Base-by-base conservation (phyloP, 169 alveolate genomes). In the Plasmodium gonderi region DNA sequence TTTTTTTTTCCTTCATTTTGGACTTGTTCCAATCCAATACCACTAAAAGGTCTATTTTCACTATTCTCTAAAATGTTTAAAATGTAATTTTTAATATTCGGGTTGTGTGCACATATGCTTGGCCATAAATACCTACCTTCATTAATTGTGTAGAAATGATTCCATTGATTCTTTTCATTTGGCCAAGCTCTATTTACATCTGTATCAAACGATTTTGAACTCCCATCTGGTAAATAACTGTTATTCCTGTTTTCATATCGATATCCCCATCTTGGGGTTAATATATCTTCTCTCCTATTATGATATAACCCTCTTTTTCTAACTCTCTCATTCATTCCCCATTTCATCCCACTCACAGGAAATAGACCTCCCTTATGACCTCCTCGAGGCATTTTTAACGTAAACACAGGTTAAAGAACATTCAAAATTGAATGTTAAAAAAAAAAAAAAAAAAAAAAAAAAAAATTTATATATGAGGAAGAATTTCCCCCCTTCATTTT, bases 211-310 rank as follows among this genome's bases (percentile, higher is more conserved):
- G 95, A 87, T 36, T 91, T 65, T 90, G 96, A 94, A 60, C 92
- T 95, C 11, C 95, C 95, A 82, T 92, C 91, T 54, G 93, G 91
- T 47, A 91, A 80, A 74, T 95, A 87, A 54, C 77, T 51, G 14
- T 75, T 44, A 72, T 92, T 79, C 38, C 94, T 23, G 26, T 94
- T 95, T 72, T 81, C 95, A 40, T 89, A 90, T 67, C 95, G 76
- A 29, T 96, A 96, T 31, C 97, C 96, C 97, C 97, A 95, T 79
- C 95, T 36, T 12, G 97, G 96, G 17, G 95, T 91, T 68, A 95
- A 94, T 3, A 95, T 65, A 90, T 95, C 97, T 81, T 92, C 94
- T 40, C 96, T 94, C 45, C 95, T 92, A 82, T 94, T 95, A 75
- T 95, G 97, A 79, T 95, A 95, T 42, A 94, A 83, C 26, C 97